Base-by-base conservation (phyloP, 495 filamentous ascomycete genomes). In the Trichoderma reesei region DNA sequence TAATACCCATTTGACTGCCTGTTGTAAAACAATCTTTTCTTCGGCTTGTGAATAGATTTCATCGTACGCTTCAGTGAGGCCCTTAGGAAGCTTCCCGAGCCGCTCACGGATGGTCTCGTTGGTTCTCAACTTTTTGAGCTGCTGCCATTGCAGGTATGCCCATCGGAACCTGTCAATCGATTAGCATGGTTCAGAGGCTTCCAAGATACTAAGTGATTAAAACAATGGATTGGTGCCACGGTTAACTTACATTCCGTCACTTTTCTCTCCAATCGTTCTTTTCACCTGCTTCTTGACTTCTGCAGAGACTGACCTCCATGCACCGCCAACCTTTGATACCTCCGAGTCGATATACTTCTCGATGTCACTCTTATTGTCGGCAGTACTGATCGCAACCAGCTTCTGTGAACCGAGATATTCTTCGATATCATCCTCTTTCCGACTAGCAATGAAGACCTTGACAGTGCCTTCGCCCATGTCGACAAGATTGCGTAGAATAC, bases 61-160 rank as follows among this genome's bases (percentile, higher is more conserved):
- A 48, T 48, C 44, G n/a, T 48, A 48, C 2, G 44, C 44, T 20
- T 26, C n/a, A 18, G 44, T 48, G 44, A 48, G 44, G 4, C n/a
- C 6, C 20, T 48, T 16, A 26, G 44, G 44, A 6, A 48, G 44
- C 44, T 9, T 48, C 20, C 44, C 44, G 20, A 48, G 44, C 44
- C 44, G n/a, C 44, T 48, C 44, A 48, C 14, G 14, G n/a, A 48
- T 48, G 44, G 5, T 4, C 8, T 48, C n/a, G n/a, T 48, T 48
- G n/a, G 44, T 48, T 48, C 44, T 48, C 9, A 48, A 18, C n/a
- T n/a, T 48, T 48, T 48, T 48, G n/a, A 48, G 44, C n/a, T 48
- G 44, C 44, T 48, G 3, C 44, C 44, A 48, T 48, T 48, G 44
- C 16, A 48, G n/a, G 4, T 48, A 48, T 8, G 44, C 44, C 44